These are phyloP conservation scores for Phascolomyces articulosus DNA, from an alignment of 371 early-diverging fungal species.

Conservation along the genomic window DNA sequence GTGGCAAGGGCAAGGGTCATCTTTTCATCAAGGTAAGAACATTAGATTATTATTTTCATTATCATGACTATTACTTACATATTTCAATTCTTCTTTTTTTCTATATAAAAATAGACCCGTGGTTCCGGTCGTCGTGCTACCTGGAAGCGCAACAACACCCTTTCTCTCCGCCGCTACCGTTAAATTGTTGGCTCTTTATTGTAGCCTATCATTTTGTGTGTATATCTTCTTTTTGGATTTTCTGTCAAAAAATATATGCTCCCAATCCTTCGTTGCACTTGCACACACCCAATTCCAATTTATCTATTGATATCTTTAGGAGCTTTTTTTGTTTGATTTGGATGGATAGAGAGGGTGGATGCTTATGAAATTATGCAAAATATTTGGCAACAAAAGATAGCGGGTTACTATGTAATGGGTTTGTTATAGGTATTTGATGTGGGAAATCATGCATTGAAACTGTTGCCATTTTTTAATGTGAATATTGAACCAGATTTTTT, in stretches of 20 bases:
- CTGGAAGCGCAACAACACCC: conserved; percentile 81
- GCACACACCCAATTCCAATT: background rate
- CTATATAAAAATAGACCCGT: background rate
- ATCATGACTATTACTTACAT: too few relatives aligned
- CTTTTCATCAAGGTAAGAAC: conserved; percentile 94
- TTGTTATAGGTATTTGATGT: too few relatives aligned
- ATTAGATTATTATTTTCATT: too few relatives aligned
- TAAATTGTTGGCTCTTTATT: conserved; percentile 43
- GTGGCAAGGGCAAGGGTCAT: conserved; percentile 98
- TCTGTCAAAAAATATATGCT: background rate
- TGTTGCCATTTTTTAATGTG: too few relatives aligned
- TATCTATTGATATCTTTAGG: background rate
- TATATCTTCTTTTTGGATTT: background rate
- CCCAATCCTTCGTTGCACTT: background rate
- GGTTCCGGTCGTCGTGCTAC: conserved; percentile 92
- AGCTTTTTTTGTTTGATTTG: too few relatives aligned
- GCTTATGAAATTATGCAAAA: too few relatives aligned
- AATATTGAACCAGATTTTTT: too few relatives aligned
- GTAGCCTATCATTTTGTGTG: background rate
- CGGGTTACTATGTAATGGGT: too few relatives aligned
- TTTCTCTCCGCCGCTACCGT: conserved; percentile 83
- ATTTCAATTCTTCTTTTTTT: too few relatives aligned
- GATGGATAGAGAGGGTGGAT: too few relatives aligned
- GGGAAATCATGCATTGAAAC: too few relatives aligned
- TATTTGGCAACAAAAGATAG: too few relatives aligned